Percentiles rank a stretch among this genome's conserved stretches.
Conservation (phyloP, 306 rosid species). For the Cucurbita maxima region DNA sequence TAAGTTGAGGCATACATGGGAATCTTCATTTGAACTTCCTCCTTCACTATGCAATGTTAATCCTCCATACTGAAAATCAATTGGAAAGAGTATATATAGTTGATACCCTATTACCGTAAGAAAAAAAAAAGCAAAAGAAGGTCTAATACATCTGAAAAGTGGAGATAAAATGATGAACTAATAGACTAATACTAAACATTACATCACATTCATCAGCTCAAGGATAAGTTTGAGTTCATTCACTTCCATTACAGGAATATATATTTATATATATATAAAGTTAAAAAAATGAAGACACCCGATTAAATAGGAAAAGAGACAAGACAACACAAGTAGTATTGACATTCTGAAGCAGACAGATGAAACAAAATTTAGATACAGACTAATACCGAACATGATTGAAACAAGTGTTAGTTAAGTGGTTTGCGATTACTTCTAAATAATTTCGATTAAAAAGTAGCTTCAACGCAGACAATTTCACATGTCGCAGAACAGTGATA, state of each 20-base stretch:
- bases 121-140: neutral
- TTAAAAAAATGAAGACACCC: neutral
- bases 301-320: neutral
- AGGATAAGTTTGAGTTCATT: neutral
- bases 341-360: neutral
- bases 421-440: neutral
- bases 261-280: neutral
- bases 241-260: neutral
- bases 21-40: conserved; percentile 26
- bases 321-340: neutral
- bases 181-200: neutral
- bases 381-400: neutral
- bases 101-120: neutral
- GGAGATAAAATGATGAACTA: neutral
- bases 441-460: neutral
- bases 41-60: conserved; percentile 15
- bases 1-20: conserved; percentile 50
- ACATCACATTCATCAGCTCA: neutral
- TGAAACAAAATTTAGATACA: neutral
- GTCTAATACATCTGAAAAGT: neutral
- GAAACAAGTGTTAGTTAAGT: neutral
- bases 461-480: neutral
- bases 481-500: neutral
- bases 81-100: neutral
- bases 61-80: conserved; percentile 58